Conservation (phyloP, 345 rosid genomes). For the Viola odorata region DNA sequence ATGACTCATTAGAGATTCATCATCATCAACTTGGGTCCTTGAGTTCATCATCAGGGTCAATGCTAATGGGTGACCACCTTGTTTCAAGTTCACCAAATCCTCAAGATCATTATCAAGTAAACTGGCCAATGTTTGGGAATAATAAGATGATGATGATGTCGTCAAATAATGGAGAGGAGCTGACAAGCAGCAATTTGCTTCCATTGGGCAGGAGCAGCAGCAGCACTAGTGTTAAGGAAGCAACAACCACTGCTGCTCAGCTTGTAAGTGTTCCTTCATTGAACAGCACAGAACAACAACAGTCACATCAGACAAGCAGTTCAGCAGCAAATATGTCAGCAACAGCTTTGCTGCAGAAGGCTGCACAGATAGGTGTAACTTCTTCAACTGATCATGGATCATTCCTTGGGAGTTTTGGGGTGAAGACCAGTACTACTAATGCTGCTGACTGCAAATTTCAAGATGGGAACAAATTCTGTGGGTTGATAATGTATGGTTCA, state of each 20-base stretch:
- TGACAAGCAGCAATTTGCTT: constrained; percentile 28
- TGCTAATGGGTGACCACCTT: constrained; percentile 21
- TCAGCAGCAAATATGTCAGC: constrained; percentile 70
- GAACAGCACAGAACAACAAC: constrained; percentile 49
- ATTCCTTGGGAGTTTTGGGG: constrained; percentile 43
- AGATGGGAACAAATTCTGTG: constrained; percentile 44
- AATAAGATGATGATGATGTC: no score
- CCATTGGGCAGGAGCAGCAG: no score
- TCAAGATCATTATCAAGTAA: constrained; percentile 29
- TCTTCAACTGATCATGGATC: constrained; percentile 51
- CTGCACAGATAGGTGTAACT: constrained; percentile 79
- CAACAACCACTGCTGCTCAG: constrained; percentile 17
- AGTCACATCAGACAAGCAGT: constrained; percentile 22
- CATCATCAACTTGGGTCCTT: constrained; percentile 31
- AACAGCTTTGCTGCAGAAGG: no score
- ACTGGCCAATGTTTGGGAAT: constrained; percentile 47
- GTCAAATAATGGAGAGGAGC: constrained; percentile 19
- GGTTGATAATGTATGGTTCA: constrained; percentile 38
- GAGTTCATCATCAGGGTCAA: constrained; percentile 23
- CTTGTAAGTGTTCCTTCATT: constrained; percentile 64
- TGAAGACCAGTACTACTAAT: constrained; percentile 30
- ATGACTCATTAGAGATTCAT: constrained; percentile 30
- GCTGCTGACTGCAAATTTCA: constrained; percentile 33
- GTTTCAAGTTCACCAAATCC: constrained; percentile 25
- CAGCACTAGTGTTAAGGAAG: constrained; percentile 31